phyloP scores from a whole-genome alignment of 805 yeast species.

The Metschnikowia peoriensis region DNA sequence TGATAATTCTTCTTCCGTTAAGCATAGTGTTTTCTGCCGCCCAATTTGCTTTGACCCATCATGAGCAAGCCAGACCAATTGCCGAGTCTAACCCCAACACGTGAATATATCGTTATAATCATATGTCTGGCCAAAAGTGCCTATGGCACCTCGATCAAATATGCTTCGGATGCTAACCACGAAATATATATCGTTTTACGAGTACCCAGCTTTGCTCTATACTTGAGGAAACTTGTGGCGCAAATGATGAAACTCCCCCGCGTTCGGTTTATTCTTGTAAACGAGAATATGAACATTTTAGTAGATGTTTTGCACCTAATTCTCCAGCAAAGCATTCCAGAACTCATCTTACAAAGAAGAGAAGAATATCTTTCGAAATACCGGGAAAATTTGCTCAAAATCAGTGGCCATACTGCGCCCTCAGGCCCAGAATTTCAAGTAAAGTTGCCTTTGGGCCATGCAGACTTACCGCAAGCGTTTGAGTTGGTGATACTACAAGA shows the following conservation, averaged over 20 bases:
- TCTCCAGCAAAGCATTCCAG: background rate
- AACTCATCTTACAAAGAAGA: background rate
- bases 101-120: constrained; percentile 8
- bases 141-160: constrained; percentile 8
- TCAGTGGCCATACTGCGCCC: constrained; percentile 4
- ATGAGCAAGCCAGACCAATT: background rate
- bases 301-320: constrained; percentile 10
- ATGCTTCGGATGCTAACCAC: constrained; percentile 5
- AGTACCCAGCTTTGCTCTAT: constrained; percentile 6
- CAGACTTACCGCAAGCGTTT: constrained; percentile 24
- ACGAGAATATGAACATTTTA: constrained; percentile 8
- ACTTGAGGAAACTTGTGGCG: constrained; percentile 7
- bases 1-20: too few species aligned
- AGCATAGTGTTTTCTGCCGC: too few species aligned
- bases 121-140: constrained; percentile 12
- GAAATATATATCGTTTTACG: constrained; percentile 15
- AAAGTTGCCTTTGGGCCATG: constrained; percentile 21
- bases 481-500: constrained; percentile 20
- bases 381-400: constrained; percentile 6
- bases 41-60: background rate
- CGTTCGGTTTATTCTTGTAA: constrained; percentile 11
- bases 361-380: constrained; percentile 4
- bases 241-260: constrained; percentile 2
- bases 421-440: constrained; percentile 4
- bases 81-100: constrained; percentile 1